Evolutionary conservation across 306 rosid genomes (phyloP), one percentile per base, ranked within the genome.

Genomic region (Castanopsis chinensis): DNA sequence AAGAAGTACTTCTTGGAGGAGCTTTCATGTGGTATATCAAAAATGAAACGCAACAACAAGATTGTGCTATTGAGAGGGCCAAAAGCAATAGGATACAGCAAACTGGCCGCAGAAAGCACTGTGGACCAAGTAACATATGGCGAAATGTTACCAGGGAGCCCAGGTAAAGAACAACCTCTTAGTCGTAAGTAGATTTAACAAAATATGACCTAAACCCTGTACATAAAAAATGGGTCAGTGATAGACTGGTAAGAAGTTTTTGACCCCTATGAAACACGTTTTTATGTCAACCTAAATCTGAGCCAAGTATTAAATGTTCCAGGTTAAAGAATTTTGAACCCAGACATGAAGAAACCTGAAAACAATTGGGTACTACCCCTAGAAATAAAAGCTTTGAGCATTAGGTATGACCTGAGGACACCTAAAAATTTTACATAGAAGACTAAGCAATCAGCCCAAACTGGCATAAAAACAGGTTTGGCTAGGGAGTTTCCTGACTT

Each of bases 141-240:
- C 30, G 95, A 90, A 80, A 89, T 92, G 95, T 71, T 88, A 71
- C 97, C 85, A 10, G 96, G 92, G 83, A 87, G 87, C 79, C 73
- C 87, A 61, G 88, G 83, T 10, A 84, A 85, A 41, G 81, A 78
- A 79, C 25, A 30, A 14, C 75, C 92, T 75, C 80, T 60, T 14
- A 79, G 43, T 37, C 59, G 94, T 86, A 78, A 83, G 90, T 32
- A 11, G 12, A 60, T 23, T 33, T 5, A 15, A 56, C 60, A 19
- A 56, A 56, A 56, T 18, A 18, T 56, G 0, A 56, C 23, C 3
- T 56, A 3, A 56, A 56, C n/a, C 3, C 21, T 55, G 25, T 6
- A 5, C 60, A 19, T 55, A 17, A 55, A 5, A 20, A 55, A 55
- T 55, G 60, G 60, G 21, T 4, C 21, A 17, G 60, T 17, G 6